Percentiles rank a stretch among this genome's conserved stretches.
Evolutionary conservation across 164 flowering plant genomes (phyloP).

Genomic region (Magnolia changhungtana): DNA sequence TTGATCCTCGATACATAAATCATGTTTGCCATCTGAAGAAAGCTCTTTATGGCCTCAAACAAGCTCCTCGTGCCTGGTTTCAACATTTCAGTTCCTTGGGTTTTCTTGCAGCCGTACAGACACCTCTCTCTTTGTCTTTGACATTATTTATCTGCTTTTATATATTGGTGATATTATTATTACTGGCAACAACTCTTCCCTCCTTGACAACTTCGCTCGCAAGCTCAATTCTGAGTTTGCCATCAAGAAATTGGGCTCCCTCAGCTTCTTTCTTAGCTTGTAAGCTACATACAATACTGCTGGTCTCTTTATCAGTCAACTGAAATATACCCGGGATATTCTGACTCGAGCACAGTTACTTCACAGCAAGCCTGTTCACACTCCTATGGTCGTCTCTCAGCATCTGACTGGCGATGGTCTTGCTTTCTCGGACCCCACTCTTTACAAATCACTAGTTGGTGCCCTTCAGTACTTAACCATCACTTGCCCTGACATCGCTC

Average conservation of each 20-base stretch:
- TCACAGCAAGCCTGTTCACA: not conserved
- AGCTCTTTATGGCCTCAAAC: not conserved
- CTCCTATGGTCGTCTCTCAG: not conserved
- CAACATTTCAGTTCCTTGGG: not conserved
- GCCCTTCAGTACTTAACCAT: not conserved
- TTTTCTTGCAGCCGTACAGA: not conserved
- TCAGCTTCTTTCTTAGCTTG: too few species aligned
- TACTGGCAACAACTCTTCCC: too few species aligned
- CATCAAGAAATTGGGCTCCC: too few species aligned
- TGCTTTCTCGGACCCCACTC: not conserved
- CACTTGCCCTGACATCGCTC: not conserved
- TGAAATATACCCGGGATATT: not conserved
- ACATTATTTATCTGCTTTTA: not conserved
- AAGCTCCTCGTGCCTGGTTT: not conserved
- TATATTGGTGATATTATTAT: too few species aligned
- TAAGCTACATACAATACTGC: too few species aligned
- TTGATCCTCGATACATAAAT: not conserved
- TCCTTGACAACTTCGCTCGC: too few species aligned
- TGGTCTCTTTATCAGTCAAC: not conserved
- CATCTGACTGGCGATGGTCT: not conserved
- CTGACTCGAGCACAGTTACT: not conserved
- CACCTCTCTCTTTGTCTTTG: not conserved
- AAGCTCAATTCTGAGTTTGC: too few species aligned
- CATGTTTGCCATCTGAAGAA: not conserved
- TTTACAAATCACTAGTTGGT: not conserved